Conservation (phyloP, 2,329 filamentous ascomycete genomes). For the Neofusicoccum parvum region DNA sequence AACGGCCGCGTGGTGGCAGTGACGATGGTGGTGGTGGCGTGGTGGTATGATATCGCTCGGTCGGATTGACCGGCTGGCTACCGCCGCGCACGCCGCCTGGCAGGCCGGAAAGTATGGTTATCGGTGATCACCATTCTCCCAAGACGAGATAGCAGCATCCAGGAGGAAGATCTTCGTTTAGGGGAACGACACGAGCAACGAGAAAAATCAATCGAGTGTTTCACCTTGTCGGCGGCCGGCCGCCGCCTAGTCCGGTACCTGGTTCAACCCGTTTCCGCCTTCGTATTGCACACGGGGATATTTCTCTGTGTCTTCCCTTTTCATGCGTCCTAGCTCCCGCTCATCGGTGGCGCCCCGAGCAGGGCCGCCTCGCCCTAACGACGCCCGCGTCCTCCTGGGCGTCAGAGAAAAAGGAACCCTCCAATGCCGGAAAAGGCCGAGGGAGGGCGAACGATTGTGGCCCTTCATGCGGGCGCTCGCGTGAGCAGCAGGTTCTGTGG, state of each 20-base stretch:
- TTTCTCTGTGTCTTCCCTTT: not conserved
- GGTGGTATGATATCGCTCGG: slow-evolving; percentile 1
- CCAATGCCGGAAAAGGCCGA: not conserved
- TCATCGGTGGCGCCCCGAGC: not conserved
- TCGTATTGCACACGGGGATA: not conserved
- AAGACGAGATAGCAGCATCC: not conserved
- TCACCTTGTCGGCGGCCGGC: not conserved
- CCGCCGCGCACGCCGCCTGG: slow-evolving; percentile 8
- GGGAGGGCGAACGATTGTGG: not conserved
- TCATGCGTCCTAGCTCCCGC: not conserved
- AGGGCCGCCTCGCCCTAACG: not conserved
- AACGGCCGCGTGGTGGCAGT: not conserved
- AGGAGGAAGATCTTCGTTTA: not conserved
- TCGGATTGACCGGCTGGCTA: slow-evolving; percentile 1
- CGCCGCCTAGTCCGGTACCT: not conserved
- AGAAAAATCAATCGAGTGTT: not conserved
- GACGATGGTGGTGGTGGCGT: not conserved
- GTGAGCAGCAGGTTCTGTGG: not conserved
- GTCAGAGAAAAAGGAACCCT: not conserved
- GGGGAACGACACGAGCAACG: too few species aligned
- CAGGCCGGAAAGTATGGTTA: not conserved
- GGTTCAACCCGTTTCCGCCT: not conserved
- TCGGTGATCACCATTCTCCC: not conserved
- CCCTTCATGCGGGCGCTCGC: not conserved
- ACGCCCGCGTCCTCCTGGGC: not conserved